Evolutionary conservation across 768 basidiomycete species (phyloP).

Genomic region (Mrakia gelida): DNA sequence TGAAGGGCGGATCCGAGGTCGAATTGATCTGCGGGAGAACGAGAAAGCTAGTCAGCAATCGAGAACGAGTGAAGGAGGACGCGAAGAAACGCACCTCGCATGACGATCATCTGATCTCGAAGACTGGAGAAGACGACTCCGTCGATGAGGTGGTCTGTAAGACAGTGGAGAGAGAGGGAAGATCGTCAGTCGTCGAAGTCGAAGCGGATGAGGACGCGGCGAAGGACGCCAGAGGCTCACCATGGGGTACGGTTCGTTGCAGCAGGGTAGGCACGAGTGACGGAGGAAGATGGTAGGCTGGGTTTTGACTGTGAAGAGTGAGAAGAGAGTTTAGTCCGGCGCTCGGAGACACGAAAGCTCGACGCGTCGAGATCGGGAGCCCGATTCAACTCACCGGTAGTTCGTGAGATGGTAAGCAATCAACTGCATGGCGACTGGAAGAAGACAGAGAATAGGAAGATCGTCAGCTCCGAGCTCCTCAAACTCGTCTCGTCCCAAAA

Average conservation of each 20-base stretch:
- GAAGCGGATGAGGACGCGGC: too few species aligned
- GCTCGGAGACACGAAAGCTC: too few species aligned
- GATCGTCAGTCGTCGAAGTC: neutral
- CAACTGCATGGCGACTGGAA: neutral
- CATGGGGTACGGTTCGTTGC: conserved; percentile 25
- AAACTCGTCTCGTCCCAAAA: too few species aligned
- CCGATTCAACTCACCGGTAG: conserved; percentile 11
- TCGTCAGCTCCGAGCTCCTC: neutral
- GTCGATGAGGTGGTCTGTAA: conserved; percentile 23
- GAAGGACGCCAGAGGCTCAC: neutral
- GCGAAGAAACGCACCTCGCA: conserved; percentile 15
- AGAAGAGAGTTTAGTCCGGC: neutral
- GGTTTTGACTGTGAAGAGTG: conserved; percentile 7
- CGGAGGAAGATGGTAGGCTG: conserved; percentile 26
- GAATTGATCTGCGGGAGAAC: conserved; percentile 1
- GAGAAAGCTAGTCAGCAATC: neutral
- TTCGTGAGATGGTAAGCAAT: conserved; percentile 24
- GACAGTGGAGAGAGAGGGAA: neutral
- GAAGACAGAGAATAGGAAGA: neutral
- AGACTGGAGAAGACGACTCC: conserved; percentile 20
- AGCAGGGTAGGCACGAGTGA: conserved; percentile 26
- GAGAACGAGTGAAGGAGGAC: neutral
- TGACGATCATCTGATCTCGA: conserved; percentile 16
- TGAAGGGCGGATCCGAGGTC: conserved; percentile 26
- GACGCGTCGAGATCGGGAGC: neutral